Percentiles rank a stretch among this genome's conserved stretches.
Conservation (phyloP, 768 basidiomycete genomes). For the Tulasnella sp. region DNA sequence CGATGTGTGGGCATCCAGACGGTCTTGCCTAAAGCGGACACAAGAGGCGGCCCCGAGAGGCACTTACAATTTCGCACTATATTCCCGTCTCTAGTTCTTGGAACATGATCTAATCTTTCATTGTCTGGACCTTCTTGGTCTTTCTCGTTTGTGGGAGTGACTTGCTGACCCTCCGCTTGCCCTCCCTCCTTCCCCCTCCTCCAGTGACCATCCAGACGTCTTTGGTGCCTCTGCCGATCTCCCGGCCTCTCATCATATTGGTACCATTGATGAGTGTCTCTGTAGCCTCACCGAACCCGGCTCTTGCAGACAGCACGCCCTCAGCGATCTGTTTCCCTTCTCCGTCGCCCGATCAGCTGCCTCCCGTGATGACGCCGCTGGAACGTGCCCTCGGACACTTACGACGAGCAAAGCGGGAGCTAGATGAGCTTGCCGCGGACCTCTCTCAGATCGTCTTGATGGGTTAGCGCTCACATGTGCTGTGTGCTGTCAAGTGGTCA, state of each 20-base stretch:
- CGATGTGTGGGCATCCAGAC: too few relatives aligned
- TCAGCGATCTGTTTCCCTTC: constrained; percentile 13
- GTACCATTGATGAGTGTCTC: constrained; percentile 4
- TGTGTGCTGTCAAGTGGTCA: background rate
- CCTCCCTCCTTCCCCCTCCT: too few relatives aligned
- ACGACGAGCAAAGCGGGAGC: constrained; percentile 2
- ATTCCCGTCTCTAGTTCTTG: too few relatives aligned
- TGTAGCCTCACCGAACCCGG: background rate
- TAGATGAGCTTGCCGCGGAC: constrained; percentile 8
- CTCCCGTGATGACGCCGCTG: background rate
- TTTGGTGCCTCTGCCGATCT: constrained; percentile 1
- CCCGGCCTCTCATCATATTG: constrained; percentile 7
- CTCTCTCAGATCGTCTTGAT: constrained; percentile 10
- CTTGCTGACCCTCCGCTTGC: too few relatives aligned
- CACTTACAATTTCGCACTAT: too few relatives aligned
- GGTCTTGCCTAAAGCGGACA: too few relatives aligned
- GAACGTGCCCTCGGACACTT: constrained; percentile 6
- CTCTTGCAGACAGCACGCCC: constrained; percentile 8
- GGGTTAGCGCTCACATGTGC: background rate
- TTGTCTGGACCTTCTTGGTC: background rate
- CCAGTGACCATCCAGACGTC: constrained; percentile 2
- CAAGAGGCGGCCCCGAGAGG: too few relatives aligned
- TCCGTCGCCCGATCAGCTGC: background rate
- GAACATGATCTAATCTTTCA: too few relatives aligned
- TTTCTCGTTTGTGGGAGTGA: too few relatives aligned